Base-by-base conservation (phyloP, 2,329 filamentous ascomycete genomes). In the Sarocladium brachiariae region DNA sequence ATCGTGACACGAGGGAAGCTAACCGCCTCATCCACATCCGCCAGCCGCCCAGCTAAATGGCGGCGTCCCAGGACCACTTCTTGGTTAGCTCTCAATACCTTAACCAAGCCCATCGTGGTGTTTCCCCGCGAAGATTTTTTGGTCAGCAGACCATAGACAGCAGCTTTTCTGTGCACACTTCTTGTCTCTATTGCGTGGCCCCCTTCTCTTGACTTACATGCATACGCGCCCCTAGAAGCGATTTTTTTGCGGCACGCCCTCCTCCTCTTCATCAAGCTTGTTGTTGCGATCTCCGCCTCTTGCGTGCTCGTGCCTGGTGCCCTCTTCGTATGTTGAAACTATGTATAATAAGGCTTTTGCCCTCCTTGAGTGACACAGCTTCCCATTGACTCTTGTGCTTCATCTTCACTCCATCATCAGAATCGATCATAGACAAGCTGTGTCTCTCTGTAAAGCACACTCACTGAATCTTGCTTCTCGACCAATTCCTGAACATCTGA, bases 341-440 rank as follows among this genome's bases (percentile, higher is more conserved):
- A 33, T 47, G 43, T 47, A 47, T 47, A 47, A 47, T 47, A 47
- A 47, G 43, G 23, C 39, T 33, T 30, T 13, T 30, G 3, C 43
- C 43, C 43, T 16, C 43, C 43, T 9, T 47, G 5, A 13, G 16
- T 39, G 10, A 21, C 19, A 21, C 7, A 47, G 24, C 43, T 14
- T 33, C 21, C 43, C 18, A 41, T 41, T 41, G 37, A 41, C 25
- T 33, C 43, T 47, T 47, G 25, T 33, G 13, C 18, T 27, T 27
- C 39, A 25, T 27, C 39, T 16, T 11, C 18, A 11, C 37, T 19
- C 25, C 43, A 47, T 31, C 43, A 4, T 7, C 14, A 21, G n/a
- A n/a, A n/a, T n/a, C n/a, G n/a, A n/a, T n/a, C n/a, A n/a, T n/a
- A n/a, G n/a, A n/a, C n/a, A n/a, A n/a, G 19, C 9, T 31, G 16